Base-by-base conservation (phyloP, 495 filamentous ascomycete genomes). In the Cairneyella variabilis region DNA sequence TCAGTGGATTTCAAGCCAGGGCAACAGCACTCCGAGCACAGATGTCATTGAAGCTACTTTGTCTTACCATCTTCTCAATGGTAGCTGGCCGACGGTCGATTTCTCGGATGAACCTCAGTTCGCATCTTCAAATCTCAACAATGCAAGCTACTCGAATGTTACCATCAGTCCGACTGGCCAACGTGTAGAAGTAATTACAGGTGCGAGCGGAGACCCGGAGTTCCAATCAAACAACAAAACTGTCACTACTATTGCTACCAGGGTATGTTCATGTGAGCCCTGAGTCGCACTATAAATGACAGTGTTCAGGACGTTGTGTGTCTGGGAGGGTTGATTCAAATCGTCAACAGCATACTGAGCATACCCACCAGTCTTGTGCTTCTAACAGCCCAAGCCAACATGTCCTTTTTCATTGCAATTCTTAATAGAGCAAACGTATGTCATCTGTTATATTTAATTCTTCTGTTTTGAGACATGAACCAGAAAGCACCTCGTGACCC, bases 141-240 rank as follows among this genome's bases (percentile, higher is more conserved):
- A 53, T 53, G 22, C 21, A 30, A 43, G 20, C 17, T 53, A 26
- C 21, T 22, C 38, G 26, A 53, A 53, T 32, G 50, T 53, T 11
- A 53, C 50, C 6, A n/a, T n/a, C n/a, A n/a, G n/a, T n/a, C n/a
- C n/a, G n/a, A 16, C 10, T 12, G 50, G 50, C 23, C 50, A 53
- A 23, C 21, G 23, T 3, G 50, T 43, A 39, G 50, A 53, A 32
- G 28, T 14, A 32, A 10, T 53, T 22, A 9, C 28, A 6, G 12
- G 23, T 22, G 21, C 11, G 4, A n/a, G n/a, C n/a, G 25, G n/a
- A 2, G 3, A 26, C 16, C 50, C 41, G 2, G 11, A 27, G 2
- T 4, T 27, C 16, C 3, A 32, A 18, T 48, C 44, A 20, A 27
- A 27, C 2, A 48, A 48, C 27, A 18, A 27, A 20, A 32, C 44